phyloP scores from a whole-genome alignment of 2,329 filamentous ascomycete species.

The Beauveria australis region DNA sequence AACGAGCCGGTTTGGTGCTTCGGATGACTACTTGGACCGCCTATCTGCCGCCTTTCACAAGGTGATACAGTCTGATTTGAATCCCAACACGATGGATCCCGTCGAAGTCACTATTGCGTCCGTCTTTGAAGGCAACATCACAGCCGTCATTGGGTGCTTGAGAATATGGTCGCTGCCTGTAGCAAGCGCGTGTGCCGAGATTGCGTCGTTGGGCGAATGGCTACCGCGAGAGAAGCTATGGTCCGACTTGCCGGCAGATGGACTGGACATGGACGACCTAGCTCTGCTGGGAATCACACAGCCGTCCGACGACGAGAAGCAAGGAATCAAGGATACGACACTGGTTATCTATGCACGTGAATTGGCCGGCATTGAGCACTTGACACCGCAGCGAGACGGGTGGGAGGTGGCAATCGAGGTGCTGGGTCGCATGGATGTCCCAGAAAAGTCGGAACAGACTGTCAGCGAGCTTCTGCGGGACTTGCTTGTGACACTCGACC shows the following conservation, averaged over 20 bases:
- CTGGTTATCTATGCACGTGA: constrained; percentile 67
- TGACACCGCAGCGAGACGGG: constrained; percentile 52
- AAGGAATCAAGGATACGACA: constrained; percentile 70
- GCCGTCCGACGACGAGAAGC: constrained; percentile 48
- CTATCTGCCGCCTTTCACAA: constrained; percentile 64
- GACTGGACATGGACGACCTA: constrained; percentile 74
- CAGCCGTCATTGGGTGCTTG: constrained; percentile 66
- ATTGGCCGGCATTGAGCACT: constrained; percentile 47
- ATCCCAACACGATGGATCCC: constrained; percentile 65
- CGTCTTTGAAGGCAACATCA: constrained; percentile 73
- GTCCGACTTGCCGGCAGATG: constrained; percentile 49
- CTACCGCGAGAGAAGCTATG: constrained; percentile 40
- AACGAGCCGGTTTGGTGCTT: constrained; percentile 37
- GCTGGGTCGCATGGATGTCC: constrained; percentile 71
- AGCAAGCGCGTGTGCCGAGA: constrained; percentile 69
- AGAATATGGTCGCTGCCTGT: constrained; percentile 74
- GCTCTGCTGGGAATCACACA: constrained; percentile 67
- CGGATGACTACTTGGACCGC: constrained; percentile 64
- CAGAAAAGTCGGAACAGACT: constrained; percentile 60
- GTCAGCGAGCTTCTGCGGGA: constrained; percentile 65
- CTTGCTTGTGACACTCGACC: constrained; percentile 51
- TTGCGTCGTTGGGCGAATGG: constrained; percentile 80
- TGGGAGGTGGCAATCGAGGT: constrained; percentile 88
- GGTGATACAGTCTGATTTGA: constrained; percentile 60
- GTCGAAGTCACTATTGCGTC: constrained; percentile 77